Evolutionary conservation across 2,329 filamentous ascomycete genomes (phyloP).

Genomic region (Huntiella omanensis): DNA sequence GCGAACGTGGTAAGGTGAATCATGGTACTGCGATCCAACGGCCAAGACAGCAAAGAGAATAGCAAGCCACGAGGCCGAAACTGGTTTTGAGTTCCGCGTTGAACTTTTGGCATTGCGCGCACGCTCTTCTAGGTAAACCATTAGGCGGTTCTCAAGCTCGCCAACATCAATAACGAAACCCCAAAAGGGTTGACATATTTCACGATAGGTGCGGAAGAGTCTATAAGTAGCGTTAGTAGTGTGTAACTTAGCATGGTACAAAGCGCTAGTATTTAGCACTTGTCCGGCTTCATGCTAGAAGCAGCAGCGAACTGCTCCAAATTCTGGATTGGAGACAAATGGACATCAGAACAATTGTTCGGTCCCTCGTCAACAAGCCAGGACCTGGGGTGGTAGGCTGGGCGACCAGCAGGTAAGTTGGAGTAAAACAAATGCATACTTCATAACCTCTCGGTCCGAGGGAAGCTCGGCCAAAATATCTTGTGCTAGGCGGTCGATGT

Average conservation of each 20-base stretch:
- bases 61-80: conserved; percentile 47
- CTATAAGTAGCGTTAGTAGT: conserved; percentile 18
- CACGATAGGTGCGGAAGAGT: conserved; percentile 46
- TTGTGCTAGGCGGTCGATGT: conserved; percentile 38
- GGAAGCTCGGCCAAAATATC: conserved; percentile 44
- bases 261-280: no score
- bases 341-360: background rate
- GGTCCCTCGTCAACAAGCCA: background rate
- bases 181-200: conserved; percentile 50
- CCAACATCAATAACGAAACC: conserved; percentile 48
- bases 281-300: no score
- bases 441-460: conserved; percentile 47
- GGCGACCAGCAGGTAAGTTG: background rate
- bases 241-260: no score
- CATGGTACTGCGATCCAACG: conserved; percentile 47
- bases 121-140: conserved; percentile 46
- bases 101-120: conserved; percentile 33
- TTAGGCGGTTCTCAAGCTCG: conserved; percentile 43
- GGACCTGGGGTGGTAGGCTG: background rate
- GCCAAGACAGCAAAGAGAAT: conserved; percentile 47
- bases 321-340: no score
- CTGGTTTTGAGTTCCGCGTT: conserved; percentile 27
- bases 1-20: conserved; percentile 42
- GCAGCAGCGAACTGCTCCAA: no score
- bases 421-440: conserved; percentile 24